A percentile compares a stretch with the other conserved stretches of the same genome.
Conservation (phyloP, 352 stramenopile species). For the Plasmopara halstedii region DNA sequence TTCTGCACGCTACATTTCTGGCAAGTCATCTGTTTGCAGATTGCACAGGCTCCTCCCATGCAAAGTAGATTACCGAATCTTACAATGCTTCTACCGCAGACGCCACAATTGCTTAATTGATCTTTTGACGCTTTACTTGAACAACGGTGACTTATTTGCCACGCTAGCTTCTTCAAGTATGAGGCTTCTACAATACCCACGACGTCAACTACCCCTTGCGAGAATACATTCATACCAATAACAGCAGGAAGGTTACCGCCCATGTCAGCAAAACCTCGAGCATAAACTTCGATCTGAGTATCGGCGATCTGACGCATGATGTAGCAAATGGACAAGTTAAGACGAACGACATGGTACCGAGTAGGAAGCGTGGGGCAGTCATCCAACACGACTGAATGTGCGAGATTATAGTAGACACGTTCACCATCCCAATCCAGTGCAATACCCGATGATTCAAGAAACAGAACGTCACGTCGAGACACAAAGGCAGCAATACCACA, state of each 20-base stretch:
- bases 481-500: constrained; percentile 27
- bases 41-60: constrained; percentile 23
- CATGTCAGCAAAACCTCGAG: constrained; percentile 34
- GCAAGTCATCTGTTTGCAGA: constrained; percentile 36
- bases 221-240: constrained; percentile 17
- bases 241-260: constrained; percentile 27
- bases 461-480: constrained; percentile 34
- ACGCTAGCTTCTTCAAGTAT: constrained; percentile 47
- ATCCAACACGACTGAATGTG: constrained; percentile 34
- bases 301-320: constrained; percentile 33
- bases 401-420: constrained; percentile 37
- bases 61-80: not conserved
- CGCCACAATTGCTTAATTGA: constrained; percentile 16
- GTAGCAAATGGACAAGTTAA: constrained; percentile 44
- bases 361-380: constrained; percentile 17
- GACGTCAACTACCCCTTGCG: constrained; percentile 8
- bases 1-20: constrained; percentile 47
- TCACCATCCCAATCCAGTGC: constrained; percentile 32
- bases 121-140: constrained; percentile 6
- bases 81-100: constrained; percentile 23
- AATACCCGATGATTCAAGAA: constrained; percentile 40
- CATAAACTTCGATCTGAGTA: constrained; percentile 39
- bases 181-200: constrained; percentile 40
- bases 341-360: constrained; percentile 30
- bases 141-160: constrained; percentile 16